Evolutionary conservation across 2,329 filamentous ascomycete species (phyloP).

Genomic region (Hortaea sp.): DNA sequence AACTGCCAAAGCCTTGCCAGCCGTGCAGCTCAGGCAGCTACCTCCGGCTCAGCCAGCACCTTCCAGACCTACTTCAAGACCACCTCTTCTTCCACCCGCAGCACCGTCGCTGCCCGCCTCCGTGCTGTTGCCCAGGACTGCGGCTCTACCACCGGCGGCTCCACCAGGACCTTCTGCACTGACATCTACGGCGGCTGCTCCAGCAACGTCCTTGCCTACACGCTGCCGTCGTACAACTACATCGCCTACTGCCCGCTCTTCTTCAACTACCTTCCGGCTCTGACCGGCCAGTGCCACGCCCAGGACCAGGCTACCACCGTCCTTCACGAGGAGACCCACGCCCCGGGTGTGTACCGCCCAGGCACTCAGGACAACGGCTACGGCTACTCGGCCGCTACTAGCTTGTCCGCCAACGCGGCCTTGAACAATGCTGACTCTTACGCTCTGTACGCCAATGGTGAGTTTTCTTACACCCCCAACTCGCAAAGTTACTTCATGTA

Average conservation of each 20-base stretch:
- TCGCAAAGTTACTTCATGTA: no score
- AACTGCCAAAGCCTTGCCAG: not conserved
- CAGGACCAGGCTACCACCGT: conserved; percentile 57
- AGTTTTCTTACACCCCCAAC: not conserved
- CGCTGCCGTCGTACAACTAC: conserved; percentile 36
- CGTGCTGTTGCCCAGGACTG: conserved; percentile 48
- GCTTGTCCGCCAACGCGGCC: conserved; percentile 40
- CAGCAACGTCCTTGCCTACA: conserved; percentile 50
- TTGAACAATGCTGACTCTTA: conserved; percentile 57
- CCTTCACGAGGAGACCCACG: conserved; percentile 57
- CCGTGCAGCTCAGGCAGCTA: conserved; percentile 38
- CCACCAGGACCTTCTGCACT: conserved; percentile 48
- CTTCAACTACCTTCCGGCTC: conserved; percentile 44
- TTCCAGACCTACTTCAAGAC: conserved; percentile 57
- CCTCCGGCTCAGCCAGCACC: conserved; percentile 38
- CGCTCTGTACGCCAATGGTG: conserved; percentile 37
- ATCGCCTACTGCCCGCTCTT: conserved; percentile 54
- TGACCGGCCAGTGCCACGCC: conserved; percentile 45
- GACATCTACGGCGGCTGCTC: conserved; percentile 47
- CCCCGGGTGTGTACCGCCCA: conserved; percentile 41
- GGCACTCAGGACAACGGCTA: conserved; percentile 51
- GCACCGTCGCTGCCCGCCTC: conserved; percentile 42
- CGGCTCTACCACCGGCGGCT: conserved; percentile 37
- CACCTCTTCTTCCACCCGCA: conserved; percentile 35
- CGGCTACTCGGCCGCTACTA: conserved; percentile 42